Percentiles rank a stretch among this genome's conserved stretches.
These are phyloP conservation scores for Coleophoma eucalyptorum DNA, from an alignment of 2,329 filamentous ascomycete species.

Conservation along the genomic window DNA sequence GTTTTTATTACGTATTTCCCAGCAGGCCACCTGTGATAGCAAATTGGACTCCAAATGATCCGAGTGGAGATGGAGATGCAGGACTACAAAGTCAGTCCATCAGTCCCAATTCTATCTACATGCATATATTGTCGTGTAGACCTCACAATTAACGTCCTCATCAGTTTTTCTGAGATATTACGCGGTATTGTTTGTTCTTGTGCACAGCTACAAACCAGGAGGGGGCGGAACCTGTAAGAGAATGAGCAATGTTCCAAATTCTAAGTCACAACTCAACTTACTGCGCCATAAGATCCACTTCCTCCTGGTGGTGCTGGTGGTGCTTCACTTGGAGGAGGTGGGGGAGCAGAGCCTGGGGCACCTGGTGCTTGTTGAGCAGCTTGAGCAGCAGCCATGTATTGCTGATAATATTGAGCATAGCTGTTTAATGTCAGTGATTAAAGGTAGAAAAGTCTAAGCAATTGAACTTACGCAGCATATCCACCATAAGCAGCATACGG, in stretches of 20 bases:
- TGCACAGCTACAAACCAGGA: constrained; percentile 37
- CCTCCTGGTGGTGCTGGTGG: constrained; percentile 63
- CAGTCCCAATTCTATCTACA: too few species aligned
- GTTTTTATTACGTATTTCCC: too few species aligned
- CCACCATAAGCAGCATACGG: constrained; percentile 91
- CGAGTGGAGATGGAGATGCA: too few species aligned
- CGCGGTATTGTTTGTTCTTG: too few species aligned
- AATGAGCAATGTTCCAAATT: constrained; percentile 4
- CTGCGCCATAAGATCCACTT: constrained; percentile 56
- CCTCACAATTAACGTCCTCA: too few species aligned
- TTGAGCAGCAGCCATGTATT: constrained; percentile 58
- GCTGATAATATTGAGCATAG: constrained; percentile 70
- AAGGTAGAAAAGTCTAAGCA: neutral
- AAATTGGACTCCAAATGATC: too few species aligned
- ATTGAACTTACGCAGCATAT: constrained; percentile 63
- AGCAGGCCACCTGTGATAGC: too few species aligned
- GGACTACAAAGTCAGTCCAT: too few species aligned
- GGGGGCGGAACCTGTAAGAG: constrained; percentile 42
- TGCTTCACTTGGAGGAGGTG: constrained; percentile 48
- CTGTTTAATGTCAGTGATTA: constrained; percentile 29
- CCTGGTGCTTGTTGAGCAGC: constrained; percentile 40
- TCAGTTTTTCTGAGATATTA: too few species aligned
- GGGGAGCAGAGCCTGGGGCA: constrained; percentile 47
- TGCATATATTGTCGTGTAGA: too few species aligned
- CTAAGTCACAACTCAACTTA: constrained; percentile 9